phyloP scores from a whole-genome alignment of 2,329 filamentous ascomycete genomes.

The Pseudocercospora macadamiae region DNA sequence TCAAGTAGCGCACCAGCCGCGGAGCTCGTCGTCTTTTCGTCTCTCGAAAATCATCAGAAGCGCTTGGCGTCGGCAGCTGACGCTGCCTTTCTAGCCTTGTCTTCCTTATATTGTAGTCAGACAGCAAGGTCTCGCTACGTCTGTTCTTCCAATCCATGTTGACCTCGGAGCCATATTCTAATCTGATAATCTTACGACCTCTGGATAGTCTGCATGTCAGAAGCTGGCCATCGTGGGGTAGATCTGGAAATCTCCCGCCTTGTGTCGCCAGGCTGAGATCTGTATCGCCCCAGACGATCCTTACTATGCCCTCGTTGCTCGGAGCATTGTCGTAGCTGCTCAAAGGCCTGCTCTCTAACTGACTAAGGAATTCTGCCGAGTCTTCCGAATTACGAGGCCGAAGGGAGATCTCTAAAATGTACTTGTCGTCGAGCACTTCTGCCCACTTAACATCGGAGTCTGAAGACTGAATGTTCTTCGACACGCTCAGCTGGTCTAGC shows the following conservation, averaged over 20 bases:
- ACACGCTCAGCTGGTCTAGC: slow-evolving; percentile 26
- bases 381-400: slow-evolving; percentile 36
- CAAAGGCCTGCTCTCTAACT: slow-evolving; percentile 24
- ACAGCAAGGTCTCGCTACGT: slow-evolving; percentile 26
- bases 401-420: slow-evolving; percentile 33
- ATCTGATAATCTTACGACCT: slow-evolving; percentile 19
- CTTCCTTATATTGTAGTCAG: slow-evolving; percentile 27
- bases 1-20: slow-evolving; percentile 33
- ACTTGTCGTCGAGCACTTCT: slow-evolving; percentile 24
- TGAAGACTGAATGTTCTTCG: slow-evolving; percentile 17
- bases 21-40: slow-evolving; percentile 11
- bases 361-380: slow-evolving; percentile 34
- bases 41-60: slow-evolving; percentile 26
- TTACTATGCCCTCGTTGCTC: slow-evolving; percentile 28
- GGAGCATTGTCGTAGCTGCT: slow-evolving; percentile 9
- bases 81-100: slow-evolving; percentile 10
- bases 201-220: slow-evolving; percentile 29
- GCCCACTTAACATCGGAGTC: slow-evolving; percentile 25
- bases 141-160: slow-evolving; percentile 33
- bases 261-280: background rate
- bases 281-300: slow-evolving; percentile 33
- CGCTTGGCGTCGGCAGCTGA: slow-evolving; percentile 34
- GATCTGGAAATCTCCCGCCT: slow-evolving; percentile 31
- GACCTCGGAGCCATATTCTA: slow-evolving; percentile 31
- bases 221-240: slow-evolving; percentile 22